Evolutionary conservation across 2,329 filamentous ascomycete species (phyloP), one percentile per base, ranked within the genome.

Genomic region (Xylariaceae sp.): DNA sequence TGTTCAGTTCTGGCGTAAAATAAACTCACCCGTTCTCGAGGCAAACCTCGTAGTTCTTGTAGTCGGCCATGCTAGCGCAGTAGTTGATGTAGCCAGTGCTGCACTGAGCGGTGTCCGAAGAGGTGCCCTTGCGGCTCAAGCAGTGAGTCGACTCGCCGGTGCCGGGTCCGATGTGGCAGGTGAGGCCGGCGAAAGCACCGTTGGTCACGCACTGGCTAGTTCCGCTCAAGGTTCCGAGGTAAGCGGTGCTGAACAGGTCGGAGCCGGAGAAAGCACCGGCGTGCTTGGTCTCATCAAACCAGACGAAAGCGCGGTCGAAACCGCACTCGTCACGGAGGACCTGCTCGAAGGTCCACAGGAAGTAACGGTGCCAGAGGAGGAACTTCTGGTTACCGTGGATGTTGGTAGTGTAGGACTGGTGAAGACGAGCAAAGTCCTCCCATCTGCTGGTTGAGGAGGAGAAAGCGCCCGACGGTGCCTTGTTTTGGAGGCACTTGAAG

Each of bases 221-320:
- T 41, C 13, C 10, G 14, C 54, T 47, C 7, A 58, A 50, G 2
- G 46, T 41, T 31, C 56, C 56, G 7, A 58, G 51, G 16, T 56
- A 58, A 16, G 41, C 3, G 16, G 48, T 10, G 42, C 50, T 58
- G 22, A 58, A 58, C 41, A 46, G 33, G 16, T 58, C 56, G 0
- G 56, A 58, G 7, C 31, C 13, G 2, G 54, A 49, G 42, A 56
- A 58, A 28, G 50, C 48, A 19, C 56, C 56, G 1, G 56, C 17
- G 19, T 58, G 56, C 51, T 58, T 58, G 36, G 54, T 56, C 54
- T 58, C 56, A 42, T 58, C 56, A 17, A 58, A 58, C 56, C 56
- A 58, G 19, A 54, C 47, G 19, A 58, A 51, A 17, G 56, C 51
- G 13, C 48, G 45, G 40, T 49, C 14, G n/a, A 56, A 58, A 10